phyloP scores from a whole-genome alignment of 192 early-diverging fungal genomes.

The Chytriomyces hyalinus region DNA sequence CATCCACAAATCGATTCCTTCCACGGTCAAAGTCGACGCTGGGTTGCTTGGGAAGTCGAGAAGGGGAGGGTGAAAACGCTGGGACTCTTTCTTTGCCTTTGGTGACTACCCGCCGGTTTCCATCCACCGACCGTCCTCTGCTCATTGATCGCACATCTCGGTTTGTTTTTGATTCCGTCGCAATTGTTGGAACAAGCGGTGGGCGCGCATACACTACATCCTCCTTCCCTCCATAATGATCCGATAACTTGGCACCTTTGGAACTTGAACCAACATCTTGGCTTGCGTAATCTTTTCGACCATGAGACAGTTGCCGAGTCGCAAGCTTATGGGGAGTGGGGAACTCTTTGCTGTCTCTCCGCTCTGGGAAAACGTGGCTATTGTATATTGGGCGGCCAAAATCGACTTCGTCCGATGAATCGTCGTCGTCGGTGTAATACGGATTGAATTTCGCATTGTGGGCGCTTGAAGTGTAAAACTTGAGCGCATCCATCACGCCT shows the following conservation, averaged over 20 bases:
- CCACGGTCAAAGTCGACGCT: conserved; percentile 4
- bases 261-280: not conserved
- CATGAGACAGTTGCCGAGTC: not conserved
- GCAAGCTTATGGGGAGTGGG: not conserved
- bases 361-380: not conserved
- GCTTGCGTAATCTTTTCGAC: not conserved
- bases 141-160: not conserved
- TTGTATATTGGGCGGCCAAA: not conserved
- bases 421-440: not conserved
- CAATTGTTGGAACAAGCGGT: conserved; percentile 6
- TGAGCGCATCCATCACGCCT: conserved; percentile 55
- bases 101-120: not conserved
- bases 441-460: conserved; percentile 2
- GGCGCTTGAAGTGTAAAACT: conserved; percentile 35
- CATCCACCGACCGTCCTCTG: not conserved
- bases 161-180: conserved; percentile 2
- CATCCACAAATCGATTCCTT: not conserved
- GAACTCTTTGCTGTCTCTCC: not conserved
- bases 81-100: no score
- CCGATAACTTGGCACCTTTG: no score
- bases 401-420: conserved; percentile 18
- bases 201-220: no score
- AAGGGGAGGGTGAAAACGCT: no score
- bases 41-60: no score
- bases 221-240: no score